Evolutionary conservation across 2,329 filamentous ascomycete species (phyloP).

Genomic region (Hypoxylon rubiginosum): DNA sequence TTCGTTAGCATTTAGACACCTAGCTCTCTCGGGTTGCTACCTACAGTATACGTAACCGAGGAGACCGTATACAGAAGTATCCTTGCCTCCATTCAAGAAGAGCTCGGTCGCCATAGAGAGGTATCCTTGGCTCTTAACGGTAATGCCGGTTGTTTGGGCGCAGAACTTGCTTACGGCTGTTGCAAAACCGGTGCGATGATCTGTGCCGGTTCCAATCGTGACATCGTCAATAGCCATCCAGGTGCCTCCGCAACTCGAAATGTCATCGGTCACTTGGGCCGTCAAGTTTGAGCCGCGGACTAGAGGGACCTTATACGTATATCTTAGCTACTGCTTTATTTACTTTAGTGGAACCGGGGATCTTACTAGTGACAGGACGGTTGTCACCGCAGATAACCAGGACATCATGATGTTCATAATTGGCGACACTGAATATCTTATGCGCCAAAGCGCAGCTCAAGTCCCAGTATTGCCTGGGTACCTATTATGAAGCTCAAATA

Average conservation of each 20-base stretch:
- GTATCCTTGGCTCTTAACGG: slow-evolving; percentile 44
- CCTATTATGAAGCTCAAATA: neutral
- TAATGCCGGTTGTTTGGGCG: slow-evolving; percentile 38
- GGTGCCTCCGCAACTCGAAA: slow-evolving; percentile 46
- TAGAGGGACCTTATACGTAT: neutral
- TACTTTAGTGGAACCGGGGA: neutral
- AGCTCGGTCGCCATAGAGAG: slow-evolving; percentile 50
- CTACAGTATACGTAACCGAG: slow-evolving; percentile 51
- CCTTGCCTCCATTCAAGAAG: slow-evolving; percentile 46
- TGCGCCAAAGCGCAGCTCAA: neutral
- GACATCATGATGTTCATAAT: neutral
- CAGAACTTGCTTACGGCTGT: slow-evolving; percentile 49
- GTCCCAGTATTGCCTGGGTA: too few species aligned
- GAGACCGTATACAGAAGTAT: slow-evolving; percentile 45
- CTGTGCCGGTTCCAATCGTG: slow-evolving; percentile 45
- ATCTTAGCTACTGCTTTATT: neutral
- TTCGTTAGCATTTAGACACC: slow-evolving; percentile 9
- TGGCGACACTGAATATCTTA: neutral
- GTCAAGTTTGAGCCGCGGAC: slow-evolving; percentile 3
- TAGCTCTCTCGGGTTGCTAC: slow-evolving; percentile 4
- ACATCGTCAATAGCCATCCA: slow-evolving; percentile 50
- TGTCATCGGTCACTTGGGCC: slow-evolving; percentile 39
- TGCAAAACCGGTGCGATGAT: slow-evolving; percentile 46
- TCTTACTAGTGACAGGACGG: slow-evolving; percentile 1
- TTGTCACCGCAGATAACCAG: neutral